Conservation (phyloP, 1,284 basidiomycete species). For the Cronartium quercuum region DNA sequence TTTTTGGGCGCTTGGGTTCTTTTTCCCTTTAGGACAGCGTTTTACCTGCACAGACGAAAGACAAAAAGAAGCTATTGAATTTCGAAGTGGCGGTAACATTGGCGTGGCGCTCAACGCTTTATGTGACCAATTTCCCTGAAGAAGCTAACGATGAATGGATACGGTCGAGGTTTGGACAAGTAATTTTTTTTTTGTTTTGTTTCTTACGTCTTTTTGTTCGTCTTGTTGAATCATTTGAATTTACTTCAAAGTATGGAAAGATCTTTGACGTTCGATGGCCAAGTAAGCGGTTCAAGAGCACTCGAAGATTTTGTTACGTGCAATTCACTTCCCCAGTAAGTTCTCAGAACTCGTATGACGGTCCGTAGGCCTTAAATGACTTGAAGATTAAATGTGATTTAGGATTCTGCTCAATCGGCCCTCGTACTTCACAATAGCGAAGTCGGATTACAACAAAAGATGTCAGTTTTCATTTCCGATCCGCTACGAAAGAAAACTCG, state of each 20-base stretch:
- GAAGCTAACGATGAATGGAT: slow-evolving; percentile 71
- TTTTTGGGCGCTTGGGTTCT: background rate
- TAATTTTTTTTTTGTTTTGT: slow-evolving; percentile 50
- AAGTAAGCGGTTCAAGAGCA: slow-evolving; percentile 86
- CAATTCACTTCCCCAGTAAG: slow-evolving; percentile 77
- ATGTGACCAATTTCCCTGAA: slow-evolving; percentile 92
- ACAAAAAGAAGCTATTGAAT: slow-evolving; percentile 74
- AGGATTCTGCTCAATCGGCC: slow-evolving; percentile 69
- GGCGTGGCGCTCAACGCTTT: slow-evolving; percentile 89
- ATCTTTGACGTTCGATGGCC: slow-evolving; percentile 97
- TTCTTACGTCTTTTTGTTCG: slow-evolving; percentile 36
- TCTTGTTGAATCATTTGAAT: no score
- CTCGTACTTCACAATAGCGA: slow-evolving; percentile 70
- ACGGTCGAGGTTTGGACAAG: slow-evolving; percentile 69
- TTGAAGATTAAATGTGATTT: slow-evolving; percentile 8
- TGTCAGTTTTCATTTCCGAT: slow-evolving; percentile 83
- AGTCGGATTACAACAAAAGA: slow-evolving; percentile 56
- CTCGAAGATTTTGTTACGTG: slow-evolving; percentile 88
- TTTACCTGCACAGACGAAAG: slow-evolving; percentile 79
- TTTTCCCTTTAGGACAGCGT: slow-evolving; percentile 62
- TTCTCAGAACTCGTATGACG: slow-evolving; percentile 40
- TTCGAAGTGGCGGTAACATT: slow-evolving; percentile 74
- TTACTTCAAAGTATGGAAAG: slow-evolving; percentile 64
- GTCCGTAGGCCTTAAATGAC: background rate
- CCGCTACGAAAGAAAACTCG: slow-evolving; percentile 80